Evolutionary conservation across 768 basidiomycete species (phyloP).

Genomic region (Russula abietina): DNA sequence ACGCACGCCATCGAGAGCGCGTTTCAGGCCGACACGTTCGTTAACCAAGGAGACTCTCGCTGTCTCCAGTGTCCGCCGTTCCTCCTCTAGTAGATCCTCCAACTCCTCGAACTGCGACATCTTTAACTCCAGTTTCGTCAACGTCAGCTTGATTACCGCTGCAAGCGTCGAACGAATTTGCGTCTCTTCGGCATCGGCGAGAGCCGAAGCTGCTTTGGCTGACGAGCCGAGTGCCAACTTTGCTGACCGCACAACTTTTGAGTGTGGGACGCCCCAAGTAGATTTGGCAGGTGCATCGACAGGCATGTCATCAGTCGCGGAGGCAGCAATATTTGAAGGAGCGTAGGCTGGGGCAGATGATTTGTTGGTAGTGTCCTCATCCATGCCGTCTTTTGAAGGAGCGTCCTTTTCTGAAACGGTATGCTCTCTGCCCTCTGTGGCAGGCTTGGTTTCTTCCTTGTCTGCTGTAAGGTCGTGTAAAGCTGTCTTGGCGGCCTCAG

Average conservation of each 20-base stretch:
- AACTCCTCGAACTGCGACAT: constrained; percentile 92
- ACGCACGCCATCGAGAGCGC: constrained; percentile 62
- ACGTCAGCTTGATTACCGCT: constrained; percentile 75
- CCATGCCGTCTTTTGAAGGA: constrained; percentile 31
- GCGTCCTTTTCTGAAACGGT: constrained; percentile 35
- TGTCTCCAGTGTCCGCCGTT: constrained; percentile 78
- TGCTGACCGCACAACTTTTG: constrained; percentile 77
- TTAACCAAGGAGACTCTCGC: constrained; percentile 71
- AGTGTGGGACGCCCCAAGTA: constrained; percentile 49
- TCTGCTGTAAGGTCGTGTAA: constrained; percentile 73
- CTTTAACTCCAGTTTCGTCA: constrained; percentile 90
- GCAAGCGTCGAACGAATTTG: constrained; percentile 76
- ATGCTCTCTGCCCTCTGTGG: constrained; percentile 31
- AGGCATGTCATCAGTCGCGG: constrained; percentile 39
- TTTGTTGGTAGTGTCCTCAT: constrained; percentile 22
- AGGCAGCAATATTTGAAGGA: constrained; percentile 21
- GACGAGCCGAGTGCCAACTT: constrained; percentile 85
- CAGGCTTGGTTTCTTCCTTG: constrained; percentile 28
- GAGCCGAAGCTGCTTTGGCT: constrained; percentile 70
- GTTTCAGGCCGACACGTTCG: constrained; percentile 69
- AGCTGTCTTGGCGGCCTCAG: constrained; percentile 89
- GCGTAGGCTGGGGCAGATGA: constrained; percentile 19
- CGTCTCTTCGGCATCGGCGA: constrained; percentile 77
- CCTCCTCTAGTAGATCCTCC: constrained; percentile 87
- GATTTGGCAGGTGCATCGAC: constrained; percentile 41